Base-by-base conservation (phyloP, 441 rosid genomes). In the Erysimum pusillum region DNA sequence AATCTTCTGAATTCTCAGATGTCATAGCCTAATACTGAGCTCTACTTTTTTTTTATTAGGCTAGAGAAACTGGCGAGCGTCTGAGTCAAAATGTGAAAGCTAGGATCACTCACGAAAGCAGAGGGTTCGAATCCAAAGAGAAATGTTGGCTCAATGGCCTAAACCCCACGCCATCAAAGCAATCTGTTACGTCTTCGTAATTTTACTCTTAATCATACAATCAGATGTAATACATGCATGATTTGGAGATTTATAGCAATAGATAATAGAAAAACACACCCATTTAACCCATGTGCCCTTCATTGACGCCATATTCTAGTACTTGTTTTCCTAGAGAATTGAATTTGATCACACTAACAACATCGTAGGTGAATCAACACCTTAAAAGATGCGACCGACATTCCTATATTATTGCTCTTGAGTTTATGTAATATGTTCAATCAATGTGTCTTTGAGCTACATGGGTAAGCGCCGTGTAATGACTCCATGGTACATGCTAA, bases 271-370 rank as follows among this genome's bases (percentile, higher is more conserved):
- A 39, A 36, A 62, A 20, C 18, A 20, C 11, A 38, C 34, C 48
- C 34, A 38, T 4, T n/a, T 45, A 70, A 60, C 49, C 67, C 53
- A 61, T 61, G 61, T 49, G 61, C 51, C 18, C 12, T 31, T 59
- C 46, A 70, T 44, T 56, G 20, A 70, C 66, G 14, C 54, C 42
- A 67, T 54, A 35, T 68, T n/a, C 36, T 28, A 28, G 31, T 39
- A 54, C 52, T 18, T 44, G 35, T 10, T 18, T 44, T 34, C 63
- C 38, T 59, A 35, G 58, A 36, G 32, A 60, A 36, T 49, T 68
- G 44, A 41, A 18, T 59, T 48, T 69, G 51, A 68, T 25, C 39
- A 28, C 34, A 44, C 35, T 42, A 17, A 22, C 65, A 69, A 59
- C 67, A 71, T 70, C 25, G 75, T 71, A 35, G 25, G 18, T 17